Evolutionary conservation across 2,329 filamentous ascomycete species (phyloP).

Genomic region (Pseudomassariella vexata): DNA sequence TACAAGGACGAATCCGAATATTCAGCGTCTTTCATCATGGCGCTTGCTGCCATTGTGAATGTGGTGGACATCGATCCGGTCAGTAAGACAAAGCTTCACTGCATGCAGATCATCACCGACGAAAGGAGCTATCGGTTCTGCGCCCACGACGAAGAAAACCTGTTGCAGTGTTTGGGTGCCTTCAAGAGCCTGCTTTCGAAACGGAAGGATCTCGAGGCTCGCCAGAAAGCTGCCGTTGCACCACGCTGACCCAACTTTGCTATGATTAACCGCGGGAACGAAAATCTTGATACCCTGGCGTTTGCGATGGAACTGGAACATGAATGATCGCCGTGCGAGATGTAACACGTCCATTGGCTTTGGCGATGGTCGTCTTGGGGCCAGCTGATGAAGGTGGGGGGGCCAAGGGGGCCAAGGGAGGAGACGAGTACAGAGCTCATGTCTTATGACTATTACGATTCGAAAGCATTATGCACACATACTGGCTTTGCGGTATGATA

Average conservation of each 20-base stretch:
- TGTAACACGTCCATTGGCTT: no score
- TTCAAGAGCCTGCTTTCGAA: constrained; percentile 81
- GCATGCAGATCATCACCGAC: constrained; percentile 89
- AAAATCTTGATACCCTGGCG: constrained; percentile 8
- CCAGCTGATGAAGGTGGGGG: no score
- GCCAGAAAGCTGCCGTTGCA: constrained; percentile 18
- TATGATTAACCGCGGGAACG: background rate
- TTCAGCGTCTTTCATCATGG: constrained; percentile 74
- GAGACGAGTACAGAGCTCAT: constrained; percentile 7
- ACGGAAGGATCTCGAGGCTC: constrained; percentile 57
- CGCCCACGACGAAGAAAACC: constrained; percentile 70
- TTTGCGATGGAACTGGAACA: no score
- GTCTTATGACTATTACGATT: constrained; percentile 14
- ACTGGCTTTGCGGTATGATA: constrained; percentile 15
- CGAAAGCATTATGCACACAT: constrained; percentile 11
- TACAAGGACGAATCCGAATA: constrained; percentile 96
- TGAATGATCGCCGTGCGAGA: no score
- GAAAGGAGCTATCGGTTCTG: constrained; percentile 79
- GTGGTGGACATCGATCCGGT: constrained; percentile 89
- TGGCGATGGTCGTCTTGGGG: no score
- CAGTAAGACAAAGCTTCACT: constrained; percentile 77
- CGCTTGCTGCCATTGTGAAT: constrained; percentile 74
- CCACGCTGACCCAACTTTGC: constrained; percentile 3
- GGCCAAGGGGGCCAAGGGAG: no score
- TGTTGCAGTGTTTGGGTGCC: constrained; percentile 81